phyloP scores from a whole-genome alignment of 345 rosid species.

The Aquilaria yunnanensis region DNA sequence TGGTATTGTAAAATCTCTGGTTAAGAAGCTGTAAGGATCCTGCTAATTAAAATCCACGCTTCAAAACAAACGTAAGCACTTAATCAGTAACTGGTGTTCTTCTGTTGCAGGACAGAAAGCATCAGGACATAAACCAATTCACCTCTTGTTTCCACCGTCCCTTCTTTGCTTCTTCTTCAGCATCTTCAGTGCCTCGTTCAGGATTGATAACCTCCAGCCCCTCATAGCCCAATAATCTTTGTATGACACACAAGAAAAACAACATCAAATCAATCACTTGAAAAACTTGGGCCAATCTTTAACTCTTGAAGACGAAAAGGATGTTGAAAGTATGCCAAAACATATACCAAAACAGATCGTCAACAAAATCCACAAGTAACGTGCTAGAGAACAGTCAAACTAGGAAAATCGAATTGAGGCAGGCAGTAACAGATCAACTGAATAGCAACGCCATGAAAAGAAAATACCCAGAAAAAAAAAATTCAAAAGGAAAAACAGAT shows the following conservation, averaged over 20 bases:
- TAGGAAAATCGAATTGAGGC: too few species aligned
- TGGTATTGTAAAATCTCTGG: too few species aligned
- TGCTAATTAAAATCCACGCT: too few species aligned
- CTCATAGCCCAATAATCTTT: slow-evolving; percentile 66
- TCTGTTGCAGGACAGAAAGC: too few species aligned
- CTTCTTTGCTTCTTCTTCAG: slow-evolving; percentile 78
- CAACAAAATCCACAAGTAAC: not conserved
- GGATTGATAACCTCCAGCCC: slow-evolving; percentile 88
- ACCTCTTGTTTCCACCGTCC: slow-evolving; percentile 96
- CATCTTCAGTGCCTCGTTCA: slow-evolving; percentile 90
- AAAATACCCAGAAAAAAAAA: not conserved
- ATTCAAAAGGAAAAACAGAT: not conserved
- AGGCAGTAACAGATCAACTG: not conserved
- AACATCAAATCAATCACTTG: too few species aligned
- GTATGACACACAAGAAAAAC: not conserved
- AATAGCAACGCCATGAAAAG: not conserved
- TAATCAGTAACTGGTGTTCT: too few species aligned
- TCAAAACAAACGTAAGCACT: too few species aligned
- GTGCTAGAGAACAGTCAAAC: not conserved
- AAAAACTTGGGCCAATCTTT: too few species aligned
- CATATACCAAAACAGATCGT: not conserved
- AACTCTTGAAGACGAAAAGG: not conserved
- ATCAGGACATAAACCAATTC: not conserved
- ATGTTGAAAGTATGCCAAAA: slow-evolving; percentile 5
- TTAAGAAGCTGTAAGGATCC: too few species aligned